Evolutionary conservation across 208 protist species (phyloP).

Genomic region (Leishmania tropica): DNA sequence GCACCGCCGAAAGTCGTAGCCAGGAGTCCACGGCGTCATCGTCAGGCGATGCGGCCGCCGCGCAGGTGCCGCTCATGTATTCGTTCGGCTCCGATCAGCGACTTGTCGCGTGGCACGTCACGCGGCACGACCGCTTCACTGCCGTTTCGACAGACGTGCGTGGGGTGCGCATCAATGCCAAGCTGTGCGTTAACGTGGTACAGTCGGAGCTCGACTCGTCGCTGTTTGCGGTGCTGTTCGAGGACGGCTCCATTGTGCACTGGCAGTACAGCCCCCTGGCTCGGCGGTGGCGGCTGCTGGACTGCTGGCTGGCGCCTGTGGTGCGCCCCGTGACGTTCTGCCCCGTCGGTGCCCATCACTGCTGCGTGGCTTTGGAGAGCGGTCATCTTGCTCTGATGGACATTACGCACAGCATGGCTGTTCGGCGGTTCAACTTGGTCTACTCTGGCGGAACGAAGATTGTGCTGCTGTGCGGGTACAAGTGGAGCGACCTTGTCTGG

Average conservation of each 20-base stretch:
- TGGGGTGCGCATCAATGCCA: conserved; percentile 67
- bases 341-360: conserved; percentile 38
- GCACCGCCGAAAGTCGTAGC: background rate
- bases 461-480: conserved; percentile 63
- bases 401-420: conserved; percentile 45
- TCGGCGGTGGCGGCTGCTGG: conserved; percentile 59
- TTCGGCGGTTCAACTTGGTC: conserved; percentile 72
- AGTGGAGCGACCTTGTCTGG: conserved; percentile 73
- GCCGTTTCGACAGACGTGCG: conserved; percentile 66
- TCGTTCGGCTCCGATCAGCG: conserved; percentile 77
- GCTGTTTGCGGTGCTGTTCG: conserved; percentile 75
- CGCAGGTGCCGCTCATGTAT: conserved; percentile 70
- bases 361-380: conserved; percentile 71
- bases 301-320: conserved; percentile 50
- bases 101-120: conserved; percentile 73
- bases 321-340: conserved; percentile 50
- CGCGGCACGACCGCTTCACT: conserved; percentile 46
- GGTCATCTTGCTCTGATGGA: conserved; percentile 78
- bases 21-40: background rate
- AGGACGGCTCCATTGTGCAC: conserved; percentile 70
- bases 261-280: conserved; percentile 59
- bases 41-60: background rate
- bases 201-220: conserved; percentile 58
- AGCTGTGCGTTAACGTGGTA: conserved; percentile 58
- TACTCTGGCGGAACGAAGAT: conserved; percentile 79